These are phyloP conservation scores for Stemphylium vesicarium DNA, from an alignment of 2,329 filamentous ascomycete genomes.

Conservation along the genomic window DNA sequence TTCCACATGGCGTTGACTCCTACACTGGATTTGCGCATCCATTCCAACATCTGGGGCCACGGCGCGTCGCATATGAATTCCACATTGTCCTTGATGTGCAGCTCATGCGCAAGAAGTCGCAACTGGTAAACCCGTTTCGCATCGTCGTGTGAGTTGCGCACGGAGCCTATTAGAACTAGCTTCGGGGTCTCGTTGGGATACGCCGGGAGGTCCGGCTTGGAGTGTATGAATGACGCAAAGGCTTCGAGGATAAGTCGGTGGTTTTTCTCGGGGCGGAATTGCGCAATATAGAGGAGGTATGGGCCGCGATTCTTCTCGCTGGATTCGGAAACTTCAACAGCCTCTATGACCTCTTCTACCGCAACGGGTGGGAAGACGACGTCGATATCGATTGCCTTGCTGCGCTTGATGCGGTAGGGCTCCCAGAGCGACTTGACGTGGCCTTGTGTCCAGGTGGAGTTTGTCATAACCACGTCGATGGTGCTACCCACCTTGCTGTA, in stretches of 20 bases:
- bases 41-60: constrained; percentile 84
- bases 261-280: constrained; percentile 98
- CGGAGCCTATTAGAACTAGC: constrained; percentile 86
- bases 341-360: constrained; percentile 79
- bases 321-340: constrained; percentile 71
- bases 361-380: constrained; percentile 93
- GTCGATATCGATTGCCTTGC: constrained; percentile 63
- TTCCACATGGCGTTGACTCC: constrained; percentile 99
- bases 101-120: constrained; percentile 82
- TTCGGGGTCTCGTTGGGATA: constrained; percentile 63
- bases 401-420: constrained; percentile 49
- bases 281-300: constrained; percentile 88
- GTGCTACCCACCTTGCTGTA: constrained; percentile 84
- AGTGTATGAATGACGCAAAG: constrained; percentile 74
- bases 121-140: constrained; percentile 86
- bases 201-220: constrained; percentile 33
- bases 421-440: constrained; percentile 83
- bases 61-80: constrained; percentile 89
- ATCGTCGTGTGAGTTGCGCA: constrained; percentile 80
- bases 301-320: constrained; percentile 74
- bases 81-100: constrained; percentile 78
- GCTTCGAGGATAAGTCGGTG: constrained; percentile 85
- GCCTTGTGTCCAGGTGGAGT: constrained; percentile 88
- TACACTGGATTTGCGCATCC: constrained; percentile 76
- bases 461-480: constrained; percentile 95